Evolutionary conservation across 176 grass and related monocot species (phyloP), one percentile per base, ranked within the genome.

Genomic region (Raddia distichophylla): DNA sequence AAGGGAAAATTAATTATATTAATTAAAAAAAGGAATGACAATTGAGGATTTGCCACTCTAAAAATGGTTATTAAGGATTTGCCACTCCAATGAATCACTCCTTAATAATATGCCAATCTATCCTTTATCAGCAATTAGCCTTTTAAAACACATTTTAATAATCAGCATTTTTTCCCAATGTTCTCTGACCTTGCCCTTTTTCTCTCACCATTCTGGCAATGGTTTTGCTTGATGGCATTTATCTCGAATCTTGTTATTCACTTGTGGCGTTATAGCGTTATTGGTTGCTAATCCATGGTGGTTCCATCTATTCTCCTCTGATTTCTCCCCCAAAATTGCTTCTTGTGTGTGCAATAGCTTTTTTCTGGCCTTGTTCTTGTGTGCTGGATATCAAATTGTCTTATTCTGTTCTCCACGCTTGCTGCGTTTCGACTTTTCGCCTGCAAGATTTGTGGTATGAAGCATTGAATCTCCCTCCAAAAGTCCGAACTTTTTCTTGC

Each of bases 401-500:
- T 52, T 53, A 55, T 69, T 69, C 44, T 44, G 12, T 52, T 67
- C 32, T 59, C 34, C 46, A 32, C 44, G 63, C 57, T 55, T 42
- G 46, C 44, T 76, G 35, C 16, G 67, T 47, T 78, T 83, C 20
- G 17, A 5, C 43, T 59, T 59, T 67, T 69, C 20, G 61, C 61
- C 57, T 59, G n/a, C 50, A 72, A 91, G 65, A 64, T 18, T 18
- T 71, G 22, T 14, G 40, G 40, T 37, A 76, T 48, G 14, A 22
- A 32, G 8, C n/a, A 46, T 37, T 37, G 79, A 83, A 74, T 84
- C 60, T 69, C n/a, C 3, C 15, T 63, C 69, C 40, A 43, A 68
- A 73, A 77, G 19, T 53, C 10, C 40, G 27, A 35, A 37, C 33
- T 18, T 17, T 79, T 52, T 74, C 80, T 75, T 47, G 73, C 52